phyloP scores from a whole-genome alignment of 305 asterid species.

The Fraxinus albicans region DNA sequence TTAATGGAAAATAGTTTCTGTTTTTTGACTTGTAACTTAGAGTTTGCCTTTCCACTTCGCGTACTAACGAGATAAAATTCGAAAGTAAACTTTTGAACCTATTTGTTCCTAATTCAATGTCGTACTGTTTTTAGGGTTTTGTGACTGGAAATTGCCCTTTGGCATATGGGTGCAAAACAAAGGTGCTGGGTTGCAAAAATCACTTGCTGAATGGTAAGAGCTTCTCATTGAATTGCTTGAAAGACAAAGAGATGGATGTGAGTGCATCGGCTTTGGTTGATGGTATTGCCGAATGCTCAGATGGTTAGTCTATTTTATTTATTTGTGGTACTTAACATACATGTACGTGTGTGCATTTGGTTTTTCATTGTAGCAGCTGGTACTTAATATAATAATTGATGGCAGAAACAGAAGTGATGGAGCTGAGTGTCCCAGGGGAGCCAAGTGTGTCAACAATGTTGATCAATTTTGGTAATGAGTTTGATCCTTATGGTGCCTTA shows the following conservation, averaged over 20 bases:
- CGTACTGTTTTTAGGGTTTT: slow-evolving; percentile 38
- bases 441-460: slow-evolving; percentile 74
- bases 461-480: slow-evolving; percentile 77
- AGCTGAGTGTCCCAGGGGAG: slow-evolving; percentile 36
- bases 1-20: neutral
- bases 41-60: neutral
- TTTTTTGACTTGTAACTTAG: neutral
- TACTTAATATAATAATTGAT: slow-evolving; percentile 15
- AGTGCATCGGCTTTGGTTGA: slow-evolving; percentile 51
- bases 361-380: neutral
- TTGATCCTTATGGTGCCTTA: slow-evolving; percentile 78
- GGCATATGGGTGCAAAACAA: slow-evolving; percentile 34
- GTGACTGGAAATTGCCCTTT: slow-evolving; percentile 31
- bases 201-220: slow-evolving; percentile 25
- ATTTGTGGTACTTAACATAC: neutral
- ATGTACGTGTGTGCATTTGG: neutral
- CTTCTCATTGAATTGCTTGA: slow-evolving; percentile 48
- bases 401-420: slow-evolving; percentile 38
- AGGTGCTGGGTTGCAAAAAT: slow-evolving; percentile 26
- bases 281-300: slow-evolving; percentile 39
- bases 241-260: slow-evolving; percentile 58
- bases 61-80: neutral
- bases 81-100: neutral
- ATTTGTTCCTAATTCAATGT: slow-evolving; percentile 8
- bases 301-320: slow-evolving; percentile 32